Evolutionary conservation across 768 basidiomycete species (phyloP), one percentile per base, ranked within the genome.

Genomic region (Naematelia encephala): DNA sequence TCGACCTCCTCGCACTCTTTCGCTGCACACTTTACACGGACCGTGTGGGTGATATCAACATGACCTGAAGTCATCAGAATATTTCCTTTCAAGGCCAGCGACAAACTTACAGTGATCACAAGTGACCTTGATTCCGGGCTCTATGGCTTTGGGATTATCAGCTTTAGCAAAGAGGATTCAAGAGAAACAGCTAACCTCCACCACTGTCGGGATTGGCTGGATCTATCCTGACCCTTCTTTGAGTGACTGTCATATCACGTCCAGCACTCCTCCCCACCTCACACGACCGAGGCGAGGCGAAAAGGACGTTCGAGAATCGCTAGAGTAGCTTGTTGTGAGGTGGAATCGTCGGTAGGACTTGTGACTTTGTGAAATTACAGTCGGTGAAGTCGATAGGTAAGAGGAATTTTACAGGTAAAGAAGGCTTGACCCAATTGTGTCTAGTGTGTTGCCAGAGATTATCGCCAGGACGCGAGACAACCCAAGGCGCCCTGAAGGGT

Each of bases 21-120:
- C 49, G 77, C 88, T 28, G 94, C 93, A 74, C 94, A 99, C 78
- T 93, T 92, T 74, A 99, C 91, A 62, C 93, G 88, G 62, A 96
- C 85, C n/a, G 90, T 90, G 74, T 97, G 91, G 2, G 96, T 97
- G 66, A 98, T 83, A 79, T 98, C 91, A 78, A 85, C 84, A 62
- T 80, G 80, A 78, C 93, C 72, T 73, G 53, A 5, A 23, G 1
- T 45, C 8, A 43, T 57, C 39, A 61, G 60, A 34, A 19, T 10
- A 26, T 39, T 13, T 23, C 13, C n/a, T n/a, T 11, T 34, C 21
- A 48, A 25, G 27, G 25, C 8, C 12, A 4, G 45, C 16, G 25
- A 23, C n/a, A 14, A 46, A 68, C 70, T 53, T 42, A 74, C 75
- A 76, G 51, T 67, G 62, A 61, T 77, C 75, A 58, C 75, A 77